phyloP scores from a whole-genome alignment of 495 filamentous ascomycete species.

The Hypomontagnella monticulosa region DNA sequence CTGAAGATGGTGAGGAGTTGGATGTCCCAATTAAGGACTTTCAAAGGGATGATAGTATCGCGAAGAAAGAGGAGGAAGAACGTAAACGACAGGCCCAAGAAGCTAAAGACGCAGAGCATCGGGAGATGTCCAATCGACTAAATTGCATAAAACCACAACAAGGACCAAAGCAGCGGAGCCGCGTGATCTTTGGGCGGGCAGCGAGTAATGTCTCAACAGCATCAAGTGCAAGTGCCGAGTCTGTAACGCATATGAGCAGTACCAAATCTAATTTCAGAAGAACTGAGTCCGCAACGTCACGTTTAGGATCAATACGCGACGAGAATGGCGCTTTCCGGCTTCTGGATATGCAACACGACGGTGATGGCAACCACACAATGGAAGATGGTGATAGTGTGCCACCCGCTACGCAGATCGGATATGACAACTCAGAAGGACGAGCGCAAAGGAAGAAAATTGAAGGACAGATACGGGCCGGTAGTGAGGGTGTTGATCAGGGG shows the following conservation, averaged over 20 bases:
- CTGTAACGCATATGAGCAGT: conserved; percentile 16
- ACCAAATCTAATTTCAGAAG: conserved; percentile 19
- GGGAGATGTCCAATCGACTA: conserved; percentile 40
- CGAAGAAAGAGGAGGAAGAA: conserved; percentile 29
- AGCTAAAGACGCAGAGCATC: conserved; percentile 34
- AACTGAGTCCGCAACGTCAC: conserved; percentile 24
- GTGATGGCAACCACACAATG: conserved; percentile 1
- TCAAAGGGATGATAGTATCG: conserved; percentile 37
- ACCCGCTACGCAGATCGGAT: conserved; percentile 56
- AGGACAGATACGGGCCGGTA: conserved; percentile 46
- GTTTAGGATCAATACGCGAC: conserved; percentile 11
- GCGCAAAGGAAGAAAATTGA: conserved; percentile 47
- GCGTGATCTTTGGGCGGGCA: conserved; percentile 60
- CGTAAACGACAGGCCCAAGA: conserved; percentile 38
- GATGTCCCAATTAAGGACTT: conserved; percentile 16
- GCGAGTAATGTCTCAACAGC: conserved; percentile 60
- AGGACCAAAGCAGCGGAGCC: conserved; percentile 48
- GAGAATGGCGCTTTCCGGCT: conserved; percentile 14
- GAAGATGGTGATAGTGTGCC: conserved; percentile 45
- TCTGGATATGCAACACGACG: conserved; percentile 30
- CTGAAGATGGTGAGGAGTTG: conserved; percentile 48
- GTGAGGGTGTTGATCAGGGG: conserved; percentile 8
- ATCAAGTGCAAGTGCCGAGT: conserved; percentile 44
- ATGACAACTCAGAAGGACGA: conserved; percentile 56
- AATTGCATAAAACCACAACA: conserved; percentile 35